phyloP scores from a whole-genome alignment of 2,329 filamentous ascomycete species.

The Ophiocordyceps polyrhachis-furcata region DNA sequence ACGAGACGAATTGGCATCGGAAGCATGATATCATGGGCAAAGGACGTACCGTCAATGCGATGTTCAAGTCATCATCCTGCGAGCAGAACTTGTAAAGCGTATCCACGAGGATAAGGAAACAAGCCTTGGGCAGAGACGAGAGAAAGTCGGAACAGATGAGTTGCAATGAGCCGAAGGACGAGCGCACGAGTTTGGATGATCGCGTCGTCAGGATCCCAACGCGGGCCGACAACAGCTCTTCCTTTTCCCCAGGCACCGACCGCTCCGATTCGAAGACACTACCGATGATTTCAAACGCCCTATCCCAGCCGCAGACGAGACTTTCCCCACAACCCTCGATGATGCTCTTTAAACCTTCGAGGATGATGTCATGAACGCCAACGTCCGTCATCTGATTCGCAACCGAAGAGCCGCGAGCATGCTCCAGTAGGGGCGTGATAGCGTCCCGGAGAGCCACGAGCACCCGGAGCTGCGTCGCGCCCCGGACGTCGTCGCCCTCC shows the following conservation, averaged over 20 bases:
- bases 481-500: conserved; percentile 22
- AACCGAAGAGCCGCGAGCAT: conserved; percentile 33
- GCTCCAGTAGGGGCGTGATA: conserved; percentile 32
- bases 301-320: conserved; percentile 65
- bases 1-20: neutral
- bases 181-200: conserved; percentile 61
- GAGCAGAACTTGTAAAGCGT: conserved; percentile 78
- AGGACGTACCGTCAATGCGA: conserved; percentile 60
- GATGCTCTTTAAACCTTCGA: conserved; percentile 65
- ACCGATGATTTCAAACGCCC: conserved; percentile 69
- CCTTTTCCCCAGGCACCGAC: conserved; percentile 14
- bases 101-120: conserved; percentile 62
- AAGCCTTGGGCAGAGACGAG: conserved; percentile 49
- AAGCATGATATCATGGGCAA: neutral
- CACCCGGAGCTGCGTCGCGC: conserved; percentile 52
- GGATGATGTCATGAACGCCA: conserved; percentile 61
- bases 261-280: conserved; percentile 48
- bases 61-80: conserved; percentile 84
- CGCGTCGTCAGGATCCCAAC: conserved; percentile 26
- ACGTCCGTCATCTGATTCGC: conserved; percentile 46
- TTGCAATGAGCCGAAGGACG: conserved; percentile 77
- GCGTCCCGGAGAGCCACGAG: conserved; percentile 47
- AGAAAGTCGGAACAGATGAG: conserved; percentile 93
- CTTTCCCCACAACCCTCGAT: conserved; percentile 80
- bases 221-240: conserved; percentile 11